Evolutionary conservation across 2,329 filamentous ascomycete species (phyloP).

Genomic region (Helotiales sp.): DNA sequence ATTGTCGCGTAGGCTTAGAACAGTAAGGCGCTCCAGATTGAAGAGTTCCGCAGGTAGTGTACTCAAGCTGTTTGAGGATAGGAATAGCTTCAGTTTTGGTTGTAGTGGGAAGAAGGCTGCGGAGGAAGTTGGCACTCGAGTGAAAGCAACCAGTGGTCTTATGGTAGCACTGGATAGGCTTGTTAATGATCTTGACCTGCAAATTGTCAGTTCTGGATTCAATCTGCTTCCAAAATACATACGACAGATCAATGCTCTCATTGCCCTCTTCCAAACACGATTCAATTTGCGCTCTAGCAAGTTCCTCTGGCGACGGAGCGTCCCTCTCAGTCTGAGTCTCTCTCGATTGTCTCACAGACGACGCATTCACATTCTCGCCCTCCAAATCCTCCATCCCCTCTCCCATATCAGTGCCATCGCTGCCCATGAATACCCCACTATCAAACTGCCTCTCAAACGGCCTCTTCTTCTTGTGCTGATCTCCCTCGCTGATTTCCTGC

Average conservation of each 20-base stretch:
- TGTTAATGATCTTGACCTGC: slow-evolving; percentile 47
- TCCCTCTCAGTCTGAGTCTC: slow-evolving; percentile 16
- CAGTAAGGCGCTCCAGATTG: slow-evolving; percentile 63
- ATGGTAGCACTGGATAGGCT: slow-evolving; percentile 62
- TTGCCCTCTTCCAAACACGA: slow-evolving; percentile 61
- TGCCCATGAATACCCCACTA: slow-evolving; percentile 72
- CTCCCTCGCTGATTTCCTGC: slow-evolving; percentile 21
- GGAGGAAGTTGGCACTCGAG: slow-evolving; percentile 48
- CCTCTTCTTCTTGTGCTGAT: slow-evolving; percentile 48
- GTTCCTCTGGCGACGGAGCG: slow-evolving; percentile 46
- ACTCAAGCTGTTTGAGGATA: slow-evolving; percentile 63
- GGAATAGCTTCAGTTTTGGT: slow-evolving; percentile 64
- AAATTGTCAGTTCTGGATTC: slow-evolving; percentile 21
- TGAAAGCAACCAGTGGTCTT: slow-evolving; percentile 59
- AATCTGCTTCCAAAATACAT: slow-evolving; percentile 40
- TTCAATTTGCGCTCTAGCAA: slow-evolving; percentile 54
- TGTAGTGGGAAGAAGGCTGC: slow-evolving; percentile 59
- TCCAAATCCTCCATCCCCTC: slow-evolving; percentile 32
- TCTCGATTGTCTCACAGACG: slow-evolving; percentile 25
- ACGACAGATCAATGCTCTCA: slow-evolving; percentile 67
- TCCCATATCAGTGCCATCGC: slow-evolving; percentile 58
- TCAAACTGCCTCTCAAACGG: slow-evolving; percentile 65
- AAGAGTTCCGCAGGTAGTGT: slow-evolving; percentile 65
- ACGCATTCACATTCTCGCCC: slow-evolving; percentile 2
- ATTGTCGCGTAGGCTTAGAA: slow-evolving; percentile 70